These are phyloP conservation scores for Podila clonocystis DNA, from an alignment of 192 early-diverging fungal species.

Conservation along the genomic window DNA sequence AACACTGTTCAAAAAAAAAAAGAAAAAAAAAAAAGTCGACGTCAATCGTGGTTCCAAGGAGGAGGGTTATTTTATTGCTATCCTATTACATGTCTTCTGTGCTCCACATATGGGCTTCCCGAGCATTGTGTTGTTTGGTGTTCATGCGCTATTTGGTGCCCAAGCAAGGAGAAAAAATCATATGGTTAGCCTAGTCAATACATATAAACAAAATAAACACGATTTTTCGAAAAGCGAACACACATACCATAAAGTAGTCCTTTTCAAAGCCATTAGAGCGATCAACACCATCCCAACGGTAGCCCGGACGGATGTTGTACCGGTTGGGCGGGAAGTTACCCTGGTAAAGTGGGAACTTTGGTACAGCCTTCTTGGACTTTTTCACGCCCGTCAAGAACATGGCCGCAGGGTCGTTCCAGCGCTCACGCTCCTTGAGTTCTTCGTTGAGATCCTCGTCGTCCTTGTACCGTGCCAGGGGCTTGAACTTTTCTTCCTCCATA, in stretches of 20 bases:
- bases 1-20: too few relatives aligned
- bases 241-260: constrained; percentile 57
- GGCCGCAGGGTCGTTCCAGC: constrained; percentile 76
- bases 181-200: background rate
- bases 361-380: constrained; percentile 47
- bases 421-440: constrained; percentile 63
- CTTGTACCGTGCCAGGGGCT: constrained; percentile 67
- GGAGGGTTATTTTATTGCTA: background rate
- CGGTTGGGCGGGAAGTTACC: constrained; percentile 73
- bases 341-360: constrained; percentile 61
- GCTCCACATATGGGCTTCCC: constrained; percentile 68
- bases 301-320: constrained; percentile 71
- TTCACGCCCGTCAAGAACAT: constrained; percentile 61
- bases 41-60: background rate
- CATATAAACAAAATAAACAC: background rate
- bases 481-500: constrained; percentile 53
- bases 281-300: constrained; percentile 77
- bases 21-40: too few relatives aligned
- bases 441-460: constrained; percentile 73
- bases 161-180: background rate
- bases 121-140: constrained; percentile 29
- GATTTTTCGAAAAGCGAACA: constrained; percentile 3
- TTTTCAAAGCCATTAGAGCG: constrained; percentile 71
- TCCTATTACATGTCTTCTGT: constrained; percentile 68
- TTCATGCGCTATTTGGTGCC: constrained; percentile 28